These are phyloP conservation scores for Naumovozyma baii DNA, from an alignment of 805 yeast species.

Conservation along the genomic window DNA sequence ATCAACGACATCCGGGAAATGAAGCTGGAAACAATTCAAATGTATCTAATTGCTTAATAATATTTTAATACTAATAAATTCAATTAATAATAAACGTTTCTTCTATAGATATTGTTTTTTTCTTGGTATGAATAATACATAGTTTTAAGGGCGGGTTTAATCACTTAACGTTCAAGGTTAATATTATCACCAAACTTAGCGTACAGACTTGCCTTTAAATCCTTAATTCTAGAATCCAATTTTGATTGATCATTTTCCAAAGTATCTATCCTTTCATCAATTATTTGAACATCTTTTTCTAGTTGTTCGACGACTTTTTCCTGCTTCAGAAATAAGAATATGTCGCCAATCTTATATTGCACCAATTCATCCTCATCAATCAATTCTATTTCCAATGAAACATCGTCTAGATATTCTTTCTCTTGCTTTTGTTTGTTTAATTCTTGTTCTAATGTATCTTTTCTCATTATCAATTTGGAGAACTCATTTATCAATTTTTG, in stretches of 20 bases:
- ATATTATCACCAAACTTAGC: slow-evolving; percentile 85
- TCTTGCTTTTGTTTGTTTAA: slow-evolving; percentile 48
- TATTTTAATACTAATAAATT: background rate
- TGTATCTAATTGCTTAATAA: no score
- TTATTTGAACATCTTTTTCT: slow-evolving; percentile 47
- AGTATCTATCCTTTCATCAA: slow-evolving; percentile 41
- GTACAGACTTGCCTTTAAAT: slow-evolving; percentile 65
- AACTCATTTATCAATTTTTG: slow-evolving; percentile 85
- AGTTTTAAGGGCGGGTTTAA: no score
- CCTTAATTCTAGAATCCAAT: slow-evolving; percentile 45
- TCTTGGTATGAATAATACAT: background rate
- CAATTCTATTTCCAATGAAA: slow-evolving; percentile 74
- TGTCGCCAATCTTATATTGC: slow-evolving; percentile 74
- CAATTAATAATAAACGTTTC: no score
- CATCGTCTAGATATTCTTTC: slow-evolving; percentile 82
- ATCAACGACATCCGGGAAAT: background rate
- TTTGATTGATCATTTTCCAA: slow-evolving; percentile 40
- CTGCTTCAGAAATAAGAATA: slow-evolving; percentile 61
- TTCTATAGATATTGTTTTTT: background rate
- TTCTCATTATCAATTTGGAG: slow-evolving; percentile 67
- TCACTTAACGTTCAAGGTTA: slow-evolving; percentile 60
- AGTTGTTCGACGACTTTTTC: slow-evolving; percentile 56
- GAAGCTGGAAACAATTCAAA: background rate
- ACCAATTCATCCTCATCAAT: slow-evolving; percentile 65
- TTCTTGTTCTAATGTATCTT: slow-evolving; percentile 46